Conservation (phyloP, 352 stramenopile genomes). For the Globisporangium irregulare region DNA sequence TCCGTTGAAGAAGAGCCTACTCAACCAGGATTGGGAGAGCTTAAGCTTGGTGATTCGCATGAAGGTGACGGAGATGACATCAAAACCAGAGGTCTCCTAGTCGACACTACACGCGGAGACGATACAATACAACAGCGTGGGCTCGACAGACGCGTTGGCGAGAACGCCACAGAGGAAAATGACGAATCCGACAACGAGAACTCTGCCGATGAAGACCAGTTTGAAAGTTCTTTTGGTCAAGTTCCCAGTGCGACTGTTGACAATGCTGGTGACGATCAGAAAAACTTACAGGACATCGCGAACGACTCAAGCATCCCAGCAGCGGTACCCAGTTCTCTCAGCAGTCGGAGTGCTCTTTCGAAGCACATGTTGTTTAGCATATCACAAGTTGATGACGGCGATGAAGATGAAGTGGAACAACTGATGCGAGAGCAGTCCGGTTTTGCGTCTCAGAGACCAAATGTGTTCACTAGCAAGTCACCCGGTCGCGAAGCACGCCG, state of each 20-base stretch:
- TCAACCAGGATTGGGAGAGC: background rate
- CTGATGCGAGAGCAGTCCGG: constrained; percentile 12
- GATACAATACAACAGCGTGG: background rate
- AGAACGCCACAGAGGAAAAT: background rate
- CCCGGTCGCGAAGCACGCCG: background rate
- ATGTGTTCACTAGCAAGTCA: background rate
- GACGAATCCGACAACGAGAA: background rate
- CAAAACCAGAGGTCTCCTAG: background rate
- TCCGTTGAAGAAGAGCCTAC: background rate
- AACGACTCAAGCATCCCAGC: background rate
- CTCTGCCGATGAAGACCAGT: background rate
- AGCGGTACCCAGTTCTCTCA: background rate
- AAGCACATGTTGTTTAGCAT: constrained; percentile 14
- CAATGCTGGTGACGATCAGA: background rate
- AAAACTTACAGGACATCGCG: background rate
- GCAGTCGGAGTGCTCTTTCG: background rate
- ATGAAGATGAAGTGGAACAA: constrained; percentile 12
- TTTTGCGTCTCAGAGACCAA: background rate
- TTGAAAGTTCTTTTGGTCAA: constrained; percentile 11
- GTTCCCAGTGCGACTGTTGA: background rate
- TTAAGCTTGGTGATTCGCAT: constrained; percentile 3
- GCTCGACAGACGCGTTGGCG: background rate
- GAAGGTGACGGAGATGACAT: background rate
- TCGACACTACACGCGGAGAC: background rate
- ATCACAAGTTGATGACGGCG: constrained; percentile 2